Percentiles rank a stretch among this genome's conserved stretches.
phyloP scores from a whole-genome alignment of 2,329 filamentous ascomycete genomes.

The Fusarium coffeatum region DNA sequence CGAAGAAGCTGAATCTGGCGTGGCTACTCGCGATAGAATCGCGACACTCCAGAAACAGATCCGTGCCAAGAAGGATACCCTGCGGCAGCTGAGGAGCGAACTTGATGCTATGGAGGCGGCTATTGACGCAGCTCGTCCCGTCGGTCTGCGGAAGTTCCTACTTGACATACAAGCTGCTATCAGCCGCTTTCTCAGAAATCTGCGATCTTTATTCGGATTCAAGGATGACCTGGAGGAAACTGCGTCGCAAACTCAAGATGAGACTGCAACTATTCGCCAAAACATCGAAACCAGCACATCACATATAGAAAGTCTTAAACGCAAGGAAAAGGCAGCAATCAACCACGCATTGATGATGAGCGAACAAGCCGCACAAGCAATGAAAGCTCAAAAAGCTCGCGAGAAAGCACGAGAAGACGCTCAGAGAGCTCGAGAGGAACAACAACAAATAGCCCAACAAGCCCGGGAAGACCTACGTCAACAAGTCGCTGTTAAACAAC shows the following conservation, averaged over 20 bases:
- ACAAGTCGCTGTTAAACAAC: constrained; percentile 12
- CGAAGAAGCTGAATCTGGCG: not conserved
- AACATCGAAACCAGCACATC: constrained; percentile 3
- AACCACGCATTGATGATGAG: not conserved
- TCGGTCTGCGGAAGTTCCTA: constrained; percentile 1
- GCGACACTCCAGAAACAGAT: constrained; percentile 7
- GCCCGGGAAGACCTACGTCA: constrained; percentile 7
- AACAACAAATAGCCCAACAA: not conserved
- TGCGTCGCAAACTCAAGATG: not conserved
- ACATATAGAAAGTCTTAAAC: not conserved
- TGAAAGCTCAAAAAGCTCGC: not conserved
- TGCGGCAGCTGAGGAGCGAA: not conserved
- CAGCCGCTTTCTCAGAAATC: not conserved
- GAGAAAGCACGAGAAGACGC: not conserved
- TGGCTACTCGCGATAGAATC: not conserved
- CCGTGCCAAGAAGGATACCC: not conserved
- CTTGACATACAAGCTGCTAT: not conserved
- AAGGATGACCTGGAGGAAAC: not conserved
- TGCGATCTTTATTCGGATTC: not conserved
- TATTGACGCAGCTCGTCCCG: not conserved
- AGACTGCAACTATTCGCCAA: constrained; percentile 4
- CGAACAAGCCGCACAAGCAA: not conserved
- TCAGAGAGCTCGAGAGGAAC: not conserved
- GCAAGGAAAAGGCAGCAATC: not conserved
- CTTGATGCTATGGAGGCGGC: not conserved